These are phyloP conservation scores for Diplodia seriata DNA, from an alignment of 2,329 filamentous ascomycete species.

Conservation along the genomic window DNA sequence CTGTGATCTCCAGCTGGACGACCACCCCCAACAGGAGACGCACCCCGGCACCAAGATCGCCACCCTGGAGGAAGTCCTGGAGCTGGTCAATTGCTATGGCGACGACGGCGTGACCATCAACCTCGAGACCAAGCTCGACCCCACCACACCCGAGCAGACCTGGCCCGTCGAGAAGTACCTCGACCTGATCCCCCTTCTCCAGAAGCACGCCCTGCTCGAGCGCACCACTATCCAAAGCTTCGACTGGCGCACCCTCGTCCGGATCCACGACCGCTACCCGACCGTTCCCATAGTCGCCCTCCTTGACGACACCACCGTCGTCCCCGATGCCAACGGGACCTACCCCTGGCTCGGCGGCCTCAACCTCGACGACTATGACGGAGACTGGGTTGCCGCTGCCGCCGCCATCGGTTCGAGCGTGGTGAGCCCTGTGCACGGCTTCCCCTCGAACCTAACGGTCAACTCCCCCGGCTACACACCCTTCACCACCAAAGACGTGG, in stretches of 20 bases:
- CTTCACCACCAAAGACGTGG: slow-evolving; percentile 36
- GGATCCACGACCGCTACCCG: slow-evolving; percentile 37
- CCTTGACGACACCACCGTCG: slow-evolving; percentile 35
- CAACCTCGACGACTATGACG: slow-evolving; percentile 36
- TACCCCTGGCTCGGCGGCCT: slow-evolving; percentile 40
- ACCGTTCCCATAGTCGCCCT: slow-evolving; percentile 36
- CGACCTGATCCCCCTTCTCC: slow-evolving; percentile 37
- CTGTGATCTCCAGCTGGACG: slow-evolving; percentile 36
- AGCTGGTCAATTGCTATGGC: slow-evolving; percentile 39
- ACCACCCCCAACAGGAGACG: slow-evolving; percentile 33
- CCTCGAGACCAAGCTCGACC: slow-evolving; percentile 40
- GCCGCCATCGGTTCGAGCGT: slow-evolving; percentile 35
- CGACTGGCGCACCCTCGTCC: slow-evolving; percentile 38
- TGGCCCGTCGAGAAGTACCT: slow-evolving; percentile 36
- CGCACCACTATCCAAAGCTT: slow-evolving; percentile 39
- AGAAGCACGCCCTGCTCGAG: slow-evolving; percentile 34
- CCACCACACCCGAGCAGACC: slow-evolving; percentile 36
- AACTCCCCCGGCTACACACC: slow-evolving; percentile 38
- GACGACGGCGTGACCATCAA: slow-evolving; percentile 37
- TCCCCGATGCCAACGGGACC: slow-evolving; percentile 32
- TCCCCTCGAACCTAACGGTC: slow-evolving; percentile 32
- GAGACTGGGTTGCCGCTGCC: slow-evolving; percentile 38
- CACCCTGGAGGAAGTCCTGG: slow-evolving; percentile 38
- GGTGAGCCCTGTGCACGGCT: slow-evolving; percentile 36
- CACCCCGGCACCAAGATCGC: slow-evolving; percentile 37